These are phyloP conservation scores for Lagenidium sp. DNA, from an alignment of 352 stramenopile genomes.

Conservation along the genomic window DNA sequence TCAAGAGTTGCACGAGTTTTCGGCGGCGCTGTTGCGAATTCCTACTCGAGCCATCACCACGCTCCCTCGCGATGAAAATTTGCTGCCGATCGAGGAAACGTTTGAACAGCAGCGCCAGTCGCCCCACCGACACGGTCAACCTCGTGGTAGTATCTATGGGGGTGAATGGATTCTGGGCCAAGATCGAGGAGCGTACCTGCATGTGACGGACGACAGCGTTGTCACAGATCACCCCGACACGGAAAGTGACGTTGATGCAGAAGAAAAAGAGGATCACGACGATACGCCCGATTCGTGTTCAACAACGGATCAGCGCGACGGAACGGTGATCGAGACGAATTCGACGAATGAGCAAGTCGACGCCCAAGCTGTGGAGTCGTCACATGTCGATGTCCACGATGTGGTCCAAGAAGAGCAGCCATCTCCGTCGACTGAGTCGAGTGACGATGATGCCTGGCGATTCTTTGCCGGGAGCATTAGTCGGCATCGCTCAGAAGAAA, in stretches of 20 bases:
- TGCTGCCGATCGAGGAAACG: constrained; percentile 31
- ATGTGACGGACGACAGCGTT: constrained; percentile 63
- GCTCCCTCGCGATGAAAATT: constrained; percentile 49
- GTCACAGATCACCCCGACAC: constrained; percentile 40
- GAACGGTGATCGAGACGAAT: neutral
- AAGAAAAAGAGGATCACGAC: constrained; percentile 16
- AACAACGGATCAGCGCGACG: neutral
- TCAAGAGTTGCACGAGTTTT: constrained; percentile 52
- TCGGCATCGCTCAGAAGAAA: constrained; percentile 45
- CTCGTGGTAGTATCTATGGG: constrained; percentile 21
- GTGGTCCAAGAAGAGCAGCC: neutral
- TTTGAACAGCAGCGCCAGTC: constrained; percentile 4
- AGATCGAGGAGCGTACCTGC: constrained; percentile 64
- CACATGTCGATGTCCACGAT: neutral
- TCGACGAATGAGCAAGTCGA: constrained; percentile 2
- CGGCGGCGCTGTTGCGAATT: constrained; percentile 52
- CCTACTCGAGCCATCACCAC: constrained; percentile 75
- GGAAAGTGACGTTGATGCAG: constrained; percentile 24
- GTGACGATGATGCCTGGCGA: constrained; percentile 58
- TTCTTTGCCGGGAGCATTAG: constrained; percentile 80
- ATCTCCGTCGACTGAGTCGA: constrained; percentile 3
- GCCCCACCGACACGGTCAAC: constrained; percentile 1
- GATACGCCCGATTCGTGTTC: neutral
- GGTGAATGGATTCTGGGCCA: constrained; percentile 78
- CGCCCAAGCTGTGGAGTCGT: neutral